A percentile compares a stretch with the other conserved stretches of the same genome.
Conservation (phyloP, 176 grass and related monocot species). For the Eleusine indica region DNA sequence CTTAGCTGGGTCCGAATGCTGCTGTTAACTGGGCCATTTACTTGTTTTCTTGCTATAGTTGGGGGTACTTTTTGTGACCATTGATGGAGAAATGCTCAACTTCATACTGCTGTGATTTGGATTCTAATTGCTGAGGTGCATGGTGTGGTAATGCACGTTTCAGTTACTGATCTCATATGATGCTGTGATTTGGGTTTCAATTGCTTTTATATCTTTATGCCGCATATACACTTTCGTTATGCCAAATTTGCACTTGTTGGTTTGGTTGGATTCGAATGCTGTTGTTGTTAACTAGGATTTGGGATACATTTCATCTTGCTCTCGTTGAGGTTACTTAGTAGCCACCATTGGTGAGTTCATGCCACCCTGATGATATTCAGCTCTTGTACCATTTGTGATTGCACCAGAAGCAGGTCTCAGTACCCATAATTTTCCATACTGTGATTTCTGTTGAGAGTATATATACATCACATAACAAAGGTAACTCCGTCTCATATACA, state of each 20-base stretch:
- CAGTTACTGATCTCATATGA: too few species aligned
- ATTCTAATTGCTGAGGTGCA: neutral
- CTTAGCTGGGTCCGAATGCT: too few species aligned
- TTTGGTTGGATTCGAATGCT: neutral
- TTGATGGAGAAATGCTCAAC: too few species aligned
- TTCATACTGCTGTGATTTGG: neutral
- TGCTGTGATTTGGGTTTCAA: neutral
- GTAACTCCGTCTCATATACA: neutral
- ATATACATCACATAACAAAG: neutral
- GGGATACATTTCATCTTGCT: neutral
- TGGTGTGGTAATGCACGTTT: too few species aligned
- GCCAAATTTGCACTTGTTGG: neutral
- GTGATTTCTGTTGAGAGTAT: neutral
- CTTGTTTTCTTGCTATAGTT: too few species aligned
- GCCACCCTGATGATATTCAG: neutral
- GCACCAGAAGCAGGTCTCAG: neutral
- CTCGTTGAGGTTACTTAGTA: neutral
- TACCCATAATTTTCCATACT: neutral
- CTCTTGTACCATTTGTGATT: neutral
- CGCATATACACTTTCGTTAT: too few species aligned
- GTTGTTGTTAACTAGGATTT: neutral
- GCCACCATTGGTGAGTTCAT: neutral
- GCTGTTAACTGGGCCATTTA: too few species aligned
- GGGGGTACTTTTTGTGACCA: too few species aligned
- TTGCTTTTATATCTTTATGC: too few species aligned